These are phyloP conservation scores for Chaetoscypha palmicola DNA, from an alignment of 2,329 filamentous ascomycete genomes.

Conservation along the genomic window DNA sequence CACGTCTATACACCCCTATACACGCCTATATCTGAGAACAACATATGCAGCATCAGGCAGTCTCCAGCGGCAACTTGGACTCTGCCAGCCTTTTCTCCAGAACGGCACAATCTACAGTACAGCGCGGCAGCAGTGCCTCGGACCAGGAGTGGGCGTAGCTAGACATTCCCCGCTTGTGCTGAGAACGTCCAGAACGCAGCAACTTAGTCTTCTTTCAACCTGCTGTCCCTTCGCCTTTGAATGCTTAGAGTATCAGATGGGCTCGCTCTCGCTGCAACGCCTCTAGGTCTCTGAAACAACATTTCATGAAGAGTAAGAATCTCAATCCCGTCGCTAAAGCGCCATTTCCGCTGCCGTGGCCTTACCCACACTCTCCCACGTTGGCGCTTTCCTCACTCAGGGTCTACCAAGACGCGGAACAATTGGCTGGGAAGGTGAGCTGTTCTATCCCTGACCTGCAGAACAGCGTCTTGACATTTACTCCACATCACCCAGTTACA, in stretches of 20 bases:
- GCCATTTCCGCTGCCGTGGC: conserved; percentile 7
- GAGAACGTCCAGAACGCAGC: no score
- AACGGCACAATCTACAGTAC: no score
- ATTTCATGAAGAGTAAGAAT: no score
- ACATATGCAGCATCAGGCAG: not conserved
- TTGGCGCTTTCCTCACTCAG: conserved; percentile 1
- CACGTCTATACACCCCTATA: no score
- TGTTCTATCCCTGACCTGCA: conserved; percentile 8
- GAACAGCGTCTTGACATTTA: conserved; percentile 4
- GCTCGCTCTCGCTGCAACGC: no score
- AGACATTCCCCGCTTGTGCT: not conserved
- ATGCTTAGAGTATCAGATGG: no score
- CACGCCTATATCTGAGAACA: no score
- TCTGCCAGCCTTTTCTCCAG: not conserved
- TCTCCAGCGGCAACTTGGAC: not conserved
- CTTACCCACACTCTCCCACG: not conserved
- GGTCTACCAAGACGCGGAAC: conserved; percentile 1
- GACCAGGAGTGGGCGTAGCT: not conserved
- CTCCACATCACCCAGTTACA: conserved; percentile 11
- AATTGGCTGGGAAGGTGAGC: conserved; percentile 3
- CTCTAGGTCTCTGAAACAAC: no score
- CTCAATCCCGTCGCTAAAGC: conserved; percentile 8
- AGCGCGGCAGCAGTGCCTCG: not conserved
- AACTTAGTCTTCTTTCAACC: no score
- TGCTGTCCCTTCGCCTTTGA: no score